Conservation (phyloP, 805 yeast species). For the Wickerhamiella musiphila region DNA sequence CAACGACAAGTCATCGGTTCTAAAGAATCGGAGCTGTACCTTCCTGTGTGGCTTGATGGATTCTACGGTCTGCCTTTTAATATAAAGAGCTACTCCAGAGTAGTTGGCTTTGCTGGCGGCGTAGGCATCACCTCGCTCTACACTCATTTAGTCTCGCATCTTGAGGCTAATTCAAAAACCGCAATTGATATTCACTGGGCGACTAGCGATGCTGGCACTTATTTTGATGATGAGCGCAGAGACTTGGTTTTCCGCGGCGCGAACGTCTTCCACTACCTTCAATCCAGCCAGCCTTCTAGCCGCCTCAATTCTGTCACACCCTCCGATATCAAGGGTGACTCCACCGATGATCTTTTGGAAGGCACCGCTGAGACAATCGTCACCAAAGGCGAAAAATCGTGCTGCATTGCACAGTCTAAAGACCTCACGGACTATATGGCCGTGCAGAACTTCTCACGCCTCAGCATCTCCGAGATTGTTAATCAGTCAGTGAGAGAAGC, state of each 20-base stretch:
- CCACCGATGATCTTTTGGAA: not conserved
- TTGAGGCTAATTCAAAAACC: constrained; percentile 6
- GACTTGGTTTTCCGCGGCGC: constrained; percentile 28
- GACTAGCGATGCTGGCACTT: no score
- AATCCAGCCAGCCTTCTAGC: not conserved
- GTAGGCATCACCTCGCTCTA: constrained; percentile 51
- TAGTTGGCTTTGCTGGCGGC: constrained; percentile 51
- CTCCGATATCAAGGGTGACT: not conserved
- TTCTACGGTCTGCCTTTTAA: constrained; percentile 41
- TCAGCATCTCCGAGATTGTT: constrained; percentile 1
- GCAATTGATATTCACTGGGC: constrained; percentile 42
- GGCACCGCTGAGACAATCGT: not conserved
- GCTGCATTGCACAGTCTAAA: not conserved
- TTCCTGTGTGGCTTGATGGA: constrained; percentile 41
- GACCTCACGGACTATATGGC: not conserved
- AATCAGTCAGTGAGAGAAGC: constrained; percentile 2
- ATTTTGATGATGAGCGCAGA: constrained; percentile 33
- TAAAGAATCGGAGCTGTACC: no score
- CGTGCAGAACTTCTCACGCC: not conserved
- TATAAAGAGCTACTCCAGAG: constrained; percentile 30
- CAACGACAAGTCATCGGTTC: constrained; percentile 15
- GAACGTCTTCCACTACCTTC: no score
- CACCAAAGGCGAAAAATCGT: not conserved
- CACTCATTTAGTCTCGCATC: constrained; percentile 19
- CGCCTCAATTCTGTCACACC: not conserved